Percentiles rank a stretch among this genome's conserved stretches.
These are phyloP conservation scores for Leishmania major DNA, from an alignment of 208 protist species.

Conservation along the genomic window DNA sequence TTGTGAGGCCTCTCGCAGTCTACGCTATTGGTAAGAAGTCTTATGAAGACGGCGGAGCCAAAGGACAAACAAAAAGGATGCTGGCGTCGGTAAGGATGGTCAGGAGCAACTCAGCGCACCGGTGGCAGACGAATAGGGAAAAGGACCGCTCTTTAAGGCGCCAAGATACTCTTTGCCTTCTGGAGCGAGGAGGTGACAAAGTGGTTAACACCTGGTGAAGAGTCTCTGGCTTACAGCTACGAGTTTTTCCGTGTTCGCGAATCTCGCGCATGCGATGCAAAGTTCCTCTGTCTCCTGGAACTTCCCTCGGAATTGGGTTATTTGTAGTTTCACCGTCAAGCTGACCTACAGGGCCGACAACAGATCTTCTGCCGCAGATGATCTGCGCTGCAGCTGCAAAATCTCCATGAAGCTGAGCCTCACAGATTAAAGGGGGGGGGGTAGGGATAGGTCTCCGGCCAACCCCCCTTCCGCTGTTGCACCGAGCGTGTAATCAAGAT, in stretches of 20 bases:
- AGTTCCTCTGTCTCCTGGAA: background rate
- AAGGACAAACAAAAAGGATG: background rate
- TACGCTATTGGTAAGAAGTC: background rate
- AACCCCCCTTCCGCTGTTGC: background rate
- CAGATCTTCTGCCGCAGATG: background rate
- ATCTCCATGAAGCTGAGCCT: background rate
- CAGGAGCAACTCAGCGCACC: background rate
- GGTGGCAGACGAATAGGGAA: background rate
- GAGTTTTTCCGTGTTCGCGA: background rate
- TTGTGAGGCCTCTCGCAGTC: background rate
- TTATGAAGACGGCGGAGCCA: background rate
- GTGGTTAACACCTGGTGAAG: background rate
- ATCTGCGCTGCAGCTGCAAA: background rate
- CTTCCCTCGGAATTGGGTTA: too few relatives aligned
- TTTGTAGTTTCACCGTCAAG: background rate
- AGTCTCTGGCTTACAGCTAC: background rate
- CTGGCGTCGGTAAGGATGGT: background rate
- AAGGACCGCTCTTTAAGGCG: background rate
- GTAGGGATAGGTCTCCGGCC: background rate
- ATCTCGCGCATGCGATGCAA: background rate
- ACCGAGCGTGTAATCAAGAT: too few relatives aligned
- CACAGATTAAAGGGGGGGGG: background rate
- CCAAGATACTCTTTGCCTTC: background rate
- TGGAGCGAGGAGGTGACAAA: background rate
- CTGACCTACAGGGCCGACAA: too few relatives aligned